These are phyloP conservation scores for Solanum acaule DNA, from an alignment of 257 asterid genomes.

Conservation along the genomic window DNA sequence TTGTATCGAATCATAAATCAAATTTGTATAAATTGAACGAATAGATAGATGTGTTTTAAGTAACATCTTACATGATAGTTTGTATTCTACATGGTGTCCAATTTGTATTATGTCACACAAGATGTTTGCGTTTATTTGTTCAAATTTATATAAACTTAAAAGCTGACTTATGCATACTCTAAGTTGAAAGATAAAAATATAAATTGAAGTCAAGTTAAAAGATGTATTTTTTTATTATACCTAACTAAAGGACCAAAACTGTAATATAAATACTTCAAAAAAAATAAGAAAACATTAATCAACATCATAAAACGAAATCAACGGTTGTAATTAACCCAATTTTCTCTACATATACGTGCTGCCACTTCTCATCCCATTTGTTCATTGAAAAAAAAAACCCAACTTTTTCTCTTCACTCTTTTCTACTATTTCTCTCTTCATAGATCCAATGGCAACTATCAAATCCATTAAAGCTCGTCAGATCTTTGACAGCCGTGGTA, in stretches of 20 bases:
- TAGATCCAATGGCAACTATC: conserved; percentile 54
- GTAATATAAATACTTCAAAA: neutral
- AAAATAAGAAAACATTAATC: neutral
- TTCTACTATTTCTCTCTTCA: neutral
- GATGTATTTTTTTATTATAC: accelerated
- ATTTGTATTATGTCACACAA: too few species aligned
- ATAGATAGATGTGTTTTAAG: too few species aligned
- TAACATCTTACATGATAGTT: too few species aligned
- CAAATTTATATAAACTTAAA: too few species aligned
- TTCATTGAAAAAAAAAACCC: neutral
- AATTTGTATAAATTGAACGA: too few species aligned
- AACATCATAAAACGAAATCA: conserved; percentile 6
- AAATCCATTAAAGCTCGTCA: conserved; percentile 58
- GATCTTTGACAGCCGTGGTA: conserved; percentile 89
- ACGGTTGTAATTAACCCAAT: conserved; percentile 35
- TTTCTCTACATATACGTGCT: conserved; percentile 22
- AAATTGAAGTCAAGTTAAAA: too few species aligned
- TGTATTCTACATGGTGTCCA: accelerated
- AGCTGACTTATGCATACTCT: accelerated
- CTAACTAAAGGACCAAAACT: neutral
- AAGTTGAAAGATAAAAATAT: too few species aligned
- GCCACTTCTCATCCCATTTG: neutral
- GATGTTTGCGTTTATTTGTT: accelerated
- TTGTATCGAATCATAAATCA: too few species aligned
- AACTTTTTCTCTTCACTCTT: neutral